Conservation (phyloP, 139 green algal species). For the Coelastrella sp. region DNA sequence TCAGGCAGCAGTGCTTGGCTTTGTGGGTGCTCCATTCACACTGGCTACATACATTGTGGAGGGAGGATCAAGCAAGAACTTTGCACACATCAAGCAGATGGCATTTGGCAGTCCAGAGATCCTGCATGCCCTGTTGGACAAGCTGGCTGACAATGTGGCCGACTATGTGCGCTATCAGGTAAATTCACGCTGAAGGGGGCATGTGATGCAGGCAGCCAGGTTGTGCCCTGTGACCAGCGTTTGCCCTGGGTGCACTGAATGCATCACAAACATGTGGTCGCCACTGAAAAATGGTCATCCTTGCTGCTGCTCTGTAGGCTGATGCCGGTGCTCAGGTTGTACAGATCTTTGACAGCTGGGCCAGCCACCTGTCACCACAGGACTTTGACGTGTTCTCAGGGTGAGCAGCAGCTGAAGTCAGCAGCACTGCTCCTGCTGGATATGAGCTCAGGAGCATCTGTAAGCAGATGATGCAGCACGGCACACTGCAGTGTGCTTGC, state of each 20-base stretch:
- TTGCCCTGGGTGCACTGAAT: not conserved
- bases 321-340: constrained; percentile 88
- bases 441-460: not conserved
- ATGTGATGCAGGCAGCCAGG: not conserved
- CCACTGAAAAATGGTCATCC: no score
- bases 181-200: not conserved
- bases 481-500: no score
- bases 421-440: not conserved
- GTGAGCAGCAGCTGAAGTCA: constrained; percentile 80
- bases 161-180: constrained; percentile 96
- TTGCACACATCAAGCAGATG: constrained; percentile 90
- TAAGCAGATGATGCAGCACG: not conserved
- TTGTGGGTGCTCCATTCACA: constrained; percentile 94
- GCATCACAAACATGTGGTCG: not conserved
- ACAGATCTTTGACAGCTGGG: constrained; percentile 98
- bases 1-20: constrained; percentile 87
- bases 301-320: constrained; percentile 63
- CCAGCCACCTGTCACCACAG: constrained; percentile 83
- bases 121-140: constrained; percentile 80
- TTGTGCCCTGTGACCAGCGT: not conserved
- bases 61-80: constrained; percentile 89
- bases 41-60: constrained; percentile 97
- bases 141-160: constrained; percentile 89
- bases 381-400: constrained; percentile 93
- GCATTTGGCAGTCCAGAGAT: constrained; percentile 83